phyloP scores from a whole-genome alignment of 768 basidiomycete genomes.

The Suillus luteus region DNA sequence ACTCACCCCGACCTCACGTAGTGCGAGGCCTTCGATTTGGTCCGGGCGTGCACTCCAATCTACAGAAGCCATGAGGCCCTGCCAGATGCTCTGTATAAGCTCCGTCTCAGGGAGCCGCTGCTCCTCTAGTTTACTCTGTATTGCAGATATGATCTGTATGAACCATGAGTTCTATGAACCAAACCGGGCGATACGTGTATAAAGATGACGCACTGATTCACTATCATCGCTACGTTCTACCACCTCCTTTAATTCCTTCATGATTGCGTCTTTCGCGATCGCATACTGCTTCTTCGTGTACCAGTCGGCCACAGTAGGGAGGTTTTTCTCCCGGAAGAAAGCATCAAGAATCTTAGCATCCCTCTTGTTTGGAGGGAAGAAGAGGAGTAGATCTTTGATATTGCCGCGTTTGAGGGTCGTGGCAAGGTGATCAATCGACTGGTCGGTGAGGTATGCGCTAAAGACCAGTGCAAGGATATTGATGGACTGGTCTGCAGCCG shows the following conservation, averaged over 20 bases:
- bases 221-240: slow-evolving; percentile 67
- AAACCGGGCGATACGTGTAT: slow-evolving; percentile 2
- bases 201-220: slow-evolving; percentile 56
- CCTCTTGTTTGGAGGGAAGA: slow-evolving; percentile 87
- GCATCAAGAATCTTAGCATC: slow-evolving; percentile 75
- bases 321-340: slow-evolving; percentile 80
- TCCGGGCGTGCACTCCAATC: slow-evolving; percentile 91
- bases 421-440: slow-evolving; percentile 89
- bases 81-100: slow-evolving; percentile 88
- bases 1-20: slow-evolving; percentile 85
- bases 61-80: slow-evolving; percentile 82
- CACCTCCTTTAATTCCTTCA: slow-evolving; percentile 67
- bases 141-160: slow-evolving; percentile 73
- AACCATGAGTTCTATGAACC: slow-evolving; percentile 13
- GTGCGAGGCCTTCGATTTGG: slow-evolving; percentile 87
- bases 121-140: slow-evolving; percentile 75
- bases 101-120: slow-evolving; percentile 84
- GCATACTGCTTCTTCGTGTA: slow-evolving; percentile 89
- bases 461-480: slow-evolving; percentile 77
- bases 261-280: slow-evolving; percentile 76
- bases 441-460: slow-evolving; percentile 77
- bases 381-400: slow-evolving; percentile 80
- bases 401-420: slow-evolving; percentile 79
- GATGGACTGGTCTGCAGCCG: slow-evolving; percentile 66
- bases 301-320: slow-evolving; percentile 88